Conservation (phyloP, 163 green algal species). For the Prototheca wickerhamii region DNA sequence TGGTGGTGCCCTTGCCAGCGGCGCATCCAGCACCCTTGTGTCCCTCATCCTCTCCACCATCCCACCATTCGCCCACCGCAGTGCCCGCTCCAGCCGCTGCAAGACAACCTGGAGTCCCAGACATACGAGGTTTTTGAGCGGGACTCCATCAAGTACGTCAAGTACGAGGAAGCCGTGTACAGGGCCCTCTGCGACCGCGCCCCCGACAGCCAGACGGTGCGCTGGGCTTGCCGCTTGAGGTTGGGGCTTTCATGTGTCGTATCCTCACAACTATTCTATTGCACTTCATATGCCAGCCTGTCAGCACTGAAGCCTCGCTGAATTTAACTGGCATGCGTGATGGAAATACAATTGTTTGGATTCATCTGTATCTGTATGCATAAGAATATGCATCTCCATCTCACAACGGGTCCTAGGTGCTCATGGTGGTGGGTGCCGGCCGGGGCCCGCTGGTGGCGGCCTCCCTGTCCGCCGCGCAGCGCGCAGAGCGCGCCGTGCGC, state of each 20-base stretch:
- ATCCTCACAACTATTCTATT: too few species aligned
- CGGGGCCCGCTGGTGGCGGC: conserved; percentile 83
- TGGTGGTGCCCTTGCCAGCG: too few species aligned
- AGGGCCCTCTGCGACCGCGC: conserved; percentile 44
- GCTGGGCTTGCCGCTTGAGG: background rate
- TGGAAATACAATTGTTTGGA: too few species aligned
- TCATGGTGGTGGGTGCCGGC: conserved; percentile 94
- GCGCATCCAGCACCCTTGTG: too few species aligned
- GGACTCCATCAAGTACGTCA: conserved; percentile 87
- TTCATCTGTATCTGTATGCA: too few species aligned
- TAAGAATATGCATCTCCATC: too few species aligned
- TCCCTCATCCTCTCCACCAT: too few species aligned
- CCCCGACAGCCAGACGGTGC: background rate
- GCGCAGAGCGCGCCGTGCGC: conserved; percentile 29
- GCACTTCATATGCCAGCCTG: too few species aligned
- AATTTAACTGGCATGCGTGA: too few species aligned
- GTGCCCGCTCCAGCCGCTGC: conserved; percentile 87
- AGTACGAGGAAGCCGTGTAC: conserved; percentile 73
- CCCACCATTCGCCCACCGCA: conserved; percentile 23
- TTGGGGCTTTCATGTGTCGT: too few species aligned
- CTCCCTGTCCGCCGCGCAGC: conserved; percentile 56
- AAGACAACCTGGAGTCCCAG: conserved; percentile 91
- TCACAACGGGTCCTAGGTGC: conserved; percentile 23
- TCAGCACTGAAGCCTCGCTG: too few species aligned
- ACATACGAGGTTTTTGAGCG: conserved; percentile 98